Evolutionary conservation across 176 grass and related monocot species (phyloP).

Genomic region (Aegilops speltoides): DNA sequence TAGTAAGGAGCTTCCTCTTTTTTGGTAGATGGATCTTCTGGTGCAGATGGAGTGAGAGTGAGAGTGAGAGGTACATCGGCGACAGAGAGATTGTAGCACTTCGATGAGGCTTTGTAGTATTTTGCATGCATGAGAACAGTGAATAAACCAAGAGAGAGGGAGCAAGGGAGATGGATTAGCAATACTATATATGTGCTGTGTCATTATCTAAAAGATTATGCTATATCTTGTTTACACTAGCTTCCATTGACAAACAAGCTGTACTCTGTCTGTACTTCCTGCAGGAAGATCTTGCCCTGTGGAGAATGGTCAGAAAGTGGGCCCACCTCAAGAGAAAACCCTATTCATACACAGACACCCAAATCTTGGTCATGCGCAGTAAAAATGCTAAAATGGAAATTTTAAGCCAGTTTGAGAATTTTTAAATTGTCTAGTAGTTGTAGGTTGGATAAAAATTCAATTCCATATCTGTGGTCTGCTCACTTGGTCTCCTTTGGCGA

Average conservation of each 20-base stretch:
- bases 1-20: conserved; percentile 5
- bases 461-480: not conserved
- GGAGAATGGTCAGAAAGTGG: not conserved
- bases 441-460: not conserved
- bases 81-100: not conserved
- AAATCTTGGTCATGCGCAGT: not conserved
- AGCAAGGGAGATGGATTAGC: not conserved
- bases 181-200: not conserved
- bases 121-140: conserved; percentile 17
- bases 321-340: not conserved
- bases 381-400: not conserved
- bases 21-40: conserved; percentile 20
- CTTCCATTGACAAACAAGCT: not conserved
- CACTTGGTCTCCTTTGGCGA: not conserved
- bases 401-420: not conserved
- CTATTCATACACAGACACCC: not conserved
- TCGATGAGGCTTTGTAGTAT: not conserved
- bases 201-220: not conserved
- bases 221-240: not conserved
- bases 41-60: conserved; percentile 14
- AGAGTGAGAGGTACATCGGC: conserved; percentile 3
- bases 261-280: conserved; percentile 26
- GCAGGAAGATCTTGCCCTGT: conserved; percentile 8
- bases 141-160: conserved; percentile 1
- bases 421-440: not conserved